These are phyloP conservation scores for Spinellus fusiger DNA, from an alignment of 192 early-diverging fungal genomes.

Conservation along the genomic window DNA sequence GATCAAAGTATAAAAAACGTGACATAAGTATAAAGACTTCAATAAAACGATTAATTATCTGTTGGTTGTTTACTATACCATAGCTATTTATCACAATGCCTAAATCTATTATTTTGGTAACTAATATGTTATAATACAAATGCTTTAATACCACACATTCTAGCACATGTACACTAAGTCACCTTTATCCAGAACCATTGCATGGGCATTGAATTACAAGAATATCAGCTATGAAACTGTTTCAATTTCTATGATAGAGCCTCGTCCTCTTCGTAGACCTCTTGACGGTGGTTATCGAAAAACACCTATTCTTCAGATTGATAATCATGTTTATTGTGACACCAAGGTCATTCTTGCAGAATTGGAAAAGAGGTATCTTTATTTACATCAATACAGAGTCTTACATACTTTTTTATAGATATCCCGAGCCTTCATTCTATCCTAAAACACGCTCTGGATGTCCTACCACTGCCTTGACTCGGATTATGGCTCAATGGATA, in stretches of 20 bases:
- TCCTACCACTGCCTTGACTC: neutral
- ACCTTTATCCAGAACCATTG: slow-evolving; percentile 9
- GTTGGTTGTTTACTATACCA: too few relatives aligned
- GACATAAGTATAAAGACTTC: too few relatives aligned
- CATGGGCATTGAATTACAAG: slow-evolving; percentile 15
- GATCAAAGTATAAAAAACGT: too few relatives aligned
- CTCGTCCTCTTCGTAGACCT: slow-evolving; percentile 14
- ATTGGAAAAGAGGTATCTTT: slow-evolving; percentile 10
- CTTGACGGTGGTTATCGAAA: slow-evolving; percentile 28
- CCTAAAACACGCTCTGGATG: slow-evolving; percentile 3
- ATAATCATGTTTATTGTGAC: slow-evolving; percentile 22
- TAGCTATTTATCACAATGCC: neutral
- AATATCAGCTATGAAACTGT: slow-evolving; percentile 13
- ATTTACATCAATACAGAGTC: neutral
- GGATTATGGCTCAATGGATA: slow-evolving; percentile 3
- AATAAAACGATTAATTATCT: too few relatives aligned
- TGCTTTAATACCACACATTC: neutral
- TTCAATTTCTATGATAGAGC: neutral
- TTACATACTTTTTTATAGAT: slow-evolving; percentile 6
- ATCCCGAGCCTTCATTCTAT: slow-evolving; percentile 13
- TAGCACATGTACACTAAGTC: slow-evolving; percentile 5
- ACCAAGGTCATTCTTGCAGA: slow-evolving; percentile 17
- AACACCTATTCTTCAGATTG: slow-evolving; percentile 27
- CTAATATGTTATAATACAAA: neutral
- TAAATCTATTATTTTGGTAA: neutral